These are phyloP conservation scores for Saccharomycopsis vini DNA, from an alignment of 805 yeast genomes.

Conservation along the genomic window DNA sequence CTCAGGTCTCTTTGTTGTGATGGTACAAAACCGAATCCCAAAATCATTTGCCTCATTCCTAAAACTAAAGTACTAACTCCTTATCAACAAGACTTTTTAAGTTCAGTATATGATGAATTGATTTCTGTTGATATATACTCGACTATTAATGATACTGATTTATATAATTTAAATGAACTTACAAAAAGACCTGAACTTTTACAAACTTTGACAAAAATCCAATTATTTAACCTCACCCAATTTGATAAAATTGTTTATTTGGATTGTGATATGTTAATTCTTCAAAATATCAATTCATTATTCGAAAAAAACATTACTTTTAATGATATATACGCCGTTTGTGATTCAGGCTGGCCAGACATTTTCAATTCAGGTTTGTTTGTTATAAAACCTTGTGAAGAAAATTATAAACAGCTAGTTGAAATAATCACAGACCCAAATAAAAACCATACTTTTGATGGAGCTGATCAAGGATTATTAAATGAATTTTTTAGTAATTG, in stretches of 20 bases:
- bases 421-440: neutral
- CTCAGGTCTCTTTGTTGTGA: conserved; percentile 21
- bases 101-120: conserved; percentile 3
- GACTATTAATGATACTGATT: conserved; percentile 3
- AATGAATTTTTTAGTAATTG: conserved; percentile 54
- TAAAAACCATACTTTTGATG: conserved; percentile 49
- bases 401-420: conserved; percentile 33
- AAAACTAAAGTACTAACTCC: neutral
- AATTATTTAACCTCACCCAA: conserved; percentile 36
- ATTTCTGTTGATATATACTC: conserved; percentile 4
- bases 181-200: conserved; percentile 44
- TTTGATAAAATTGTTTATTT: conserved; percentile 46
- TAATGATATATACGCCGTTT: conserved; percentile 38
- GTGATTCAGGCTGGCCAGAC: conserved; percentile 92
- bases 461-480: conserved; percentile 86
- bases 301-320: conserved; percentile 1
- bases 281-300: conserved; percentile 9
- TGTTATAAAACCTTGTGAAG: conserved; percentile 43
- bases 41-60: neutral
- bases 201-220: conserved; percentile 41
- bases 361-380: conserved; percentile 77
- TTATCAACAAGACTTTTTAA: conserved; percentile 1
- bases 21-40: neutral
- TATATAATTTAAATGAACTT: conserved; percentile 13
- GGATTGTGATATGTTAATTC: conserved; percentile 49